Conservation (phyloP, 441 rosid genomes). For the Metrosideros polymorpha region DNA sequence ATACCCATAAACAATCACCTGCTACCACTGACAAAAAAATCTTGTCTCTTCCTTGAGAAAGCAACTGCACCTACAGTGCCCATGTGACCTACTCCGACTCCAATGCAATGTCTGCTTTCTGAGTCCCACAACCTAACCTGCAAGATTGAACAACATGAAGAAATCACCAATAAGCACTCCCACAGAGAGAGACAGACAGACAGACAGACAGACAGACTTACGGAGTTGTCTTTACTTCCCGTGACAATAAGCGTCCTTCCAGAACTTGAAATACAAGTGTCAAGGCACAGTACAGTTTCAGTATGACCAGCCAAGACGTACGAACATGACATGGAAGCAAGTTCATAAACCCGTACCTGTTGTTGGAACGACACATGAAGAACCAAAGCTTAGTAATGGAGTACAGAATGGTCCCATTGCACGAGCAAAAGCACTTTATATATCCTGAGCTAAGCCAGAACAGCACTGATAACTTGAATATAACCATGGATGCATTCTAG, state of each 20-base stretch:
- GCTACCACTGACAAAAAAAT: constrained; percentile 89
- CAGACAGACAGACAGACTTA: constrained; percentile 25
- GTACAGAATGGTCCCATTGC: not conserved
- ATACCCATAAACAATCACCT: constrained; percentile 39
- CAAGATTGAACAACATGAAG: not conserved
- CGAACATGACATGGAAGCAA: constrained; percentile 88
- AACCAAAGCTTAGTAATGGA: not conserved
- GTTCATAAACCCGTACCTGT: constrained; percentile 89
- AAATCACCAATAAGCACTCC: not conserved
- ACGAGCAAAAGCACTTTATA: not conserved
- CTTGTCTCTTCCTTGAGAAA: constrained; percentile 59
- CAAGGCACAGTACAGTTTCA: constrained; percentile 76
- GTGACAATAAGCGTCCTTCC: constrained; percentile 61
- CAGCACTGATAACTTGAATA: not conserved
- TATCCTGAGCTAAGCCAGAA: not conserved
- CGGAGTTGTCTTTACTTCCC: constrained; percentile 89
- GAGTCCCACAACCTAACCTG: constrained; percentile 92
- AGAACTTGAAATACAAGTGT: constrained; percentile 57
- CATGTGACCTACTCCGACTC: constrained; percentile 86
- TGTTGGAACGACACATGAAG: constrained; percentile 8
- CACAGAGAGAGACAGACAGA: not conserved
- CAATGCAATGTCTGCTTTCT: constrained; percentile 59
- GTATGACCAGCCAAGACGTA: constrained; percentile 84
- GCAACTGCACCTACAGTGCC: constrained; percentile 90
- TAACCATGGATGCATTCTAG: not conserved